Percentiles rank a stretch among this genome's conserved stretches.
phyloP scores from a whole-genome alignment of 176 grass and related monocot genomes.

The Avena eriantha region DNA sequence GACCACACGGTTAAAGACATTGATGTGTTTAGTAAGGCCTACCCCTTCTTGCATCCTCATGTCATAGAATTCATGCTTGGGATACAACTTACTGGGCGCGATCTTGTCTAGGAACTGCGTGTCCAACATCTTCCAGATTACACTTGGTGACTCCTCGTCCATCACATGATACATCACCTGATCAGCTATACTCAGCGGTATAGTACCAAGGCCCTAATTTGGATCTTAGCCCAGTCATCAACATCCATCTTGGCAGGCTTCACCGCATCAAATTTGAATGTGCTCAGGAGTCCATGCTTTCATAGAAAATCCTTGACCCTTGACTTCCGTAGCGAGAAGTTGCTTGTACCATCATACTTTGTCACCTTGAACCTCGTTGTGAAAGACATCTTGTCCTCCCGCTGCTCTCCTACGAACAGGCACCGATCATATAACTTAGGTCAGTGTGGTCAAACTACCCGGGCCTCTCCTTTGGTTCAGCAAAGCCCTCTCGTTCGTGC shows the following conservation, averaged over 20 bases:
- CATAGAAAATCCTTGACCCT: not conserved
- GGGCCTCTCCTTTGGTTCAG: too few species aligned
- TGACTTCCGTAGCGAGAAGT: not conserved
- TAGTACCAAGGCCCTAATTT: not conserved
- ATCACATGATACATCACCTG: not conserved
- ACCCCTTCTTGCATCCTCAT: not conserved
- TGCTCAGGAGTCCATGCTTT: not conserved
- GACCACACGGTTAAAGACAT: too few species aligned
- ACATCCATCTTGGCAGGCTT: not conserved
- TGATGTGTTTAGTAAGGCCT: not conserved
- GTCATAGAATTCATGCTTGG: not conserved
- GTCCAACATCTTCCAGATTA: not conserved
- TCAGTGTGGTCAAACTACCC: not conserved
- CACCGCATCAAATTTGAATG: not conserved
- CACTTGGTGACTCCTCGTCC: not conserved
- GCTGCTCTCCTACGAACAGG: not conserved
- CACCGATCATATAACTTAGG: not conserved
- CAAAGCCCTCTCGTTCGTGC: too few species aligned
- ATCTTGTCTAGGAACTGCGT: not conserved
- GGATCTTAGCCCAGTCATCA: not conserved
- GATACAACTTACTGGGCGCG: too few species aligned
- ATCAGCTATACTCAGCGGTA: not conserved
- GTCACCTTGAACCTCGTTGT: not conserved
- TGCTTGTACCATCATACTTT: not conserved
- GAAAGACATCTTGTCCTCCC: not conserved